Evolutionary conservation across 2,329 filamentous ascomycete genomes (phyloP), one percentile per base, ranked within the genome.

Genomic region (Endocalyx cinctus): DNA sequence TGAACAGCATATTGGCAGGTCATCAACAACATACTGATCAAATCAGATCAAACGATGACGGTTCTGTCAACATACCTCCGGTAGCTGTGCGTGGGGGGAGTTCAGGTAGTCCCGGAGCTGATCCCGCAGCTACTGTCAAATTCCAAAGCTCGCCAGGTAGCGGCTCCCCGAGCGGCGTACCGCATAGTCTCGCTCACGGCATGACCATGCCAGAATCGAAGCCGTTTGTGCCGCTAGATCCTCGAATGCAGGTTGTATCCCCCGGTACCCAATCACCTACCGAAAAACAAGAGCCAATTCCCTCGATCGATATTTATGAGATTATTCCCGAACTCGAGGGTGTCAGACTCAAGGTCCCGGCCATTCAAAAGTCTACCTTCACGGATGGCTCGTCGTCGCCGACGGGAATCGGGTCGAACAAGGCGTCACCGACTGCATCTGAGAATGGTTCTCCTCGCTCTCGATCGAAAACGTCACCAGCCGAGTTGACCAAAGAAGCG

Each of bases 251-350:
- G 37, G 57, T 58, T 5, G 45, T 55, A 20, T 57, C 60, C 6
- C 58, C 62, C 5, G 46, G 32, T 13, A 29, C 29, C 18, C 20
- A 15, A 3, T 34, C 46, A 10, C 39, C 46, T 11, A 33, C 33
- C 29, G 12, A 46, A 8, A 33, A 57, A 14, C 56, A 60, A 27
- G 53, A 54, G 5, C 61, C 57, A 12, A 53, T 67, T 2, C 65
- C 69, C 4, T 63, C 70, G 17, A 74, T 80, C 31, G 76, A 79
- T 38, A 69, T 80, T 8, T 66, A 71, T 27, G 67, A 72, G 38
- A 71, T 79, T 17, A 68, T 78, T 43, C 72, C 74, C 4, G 68
- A 70, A 18, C 58, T 79, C n/a, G 77, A 80, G 48, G 74, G 76
- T 6, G 72, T 80, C 31, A 66, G 69, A 2, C 64, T 80, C 43